A percentile compares a stretch with the other conserved stretches of the same genome.
Conservation (phyloP, 331 rosid species). For the Rhamnella rubrinervis region DNA sequence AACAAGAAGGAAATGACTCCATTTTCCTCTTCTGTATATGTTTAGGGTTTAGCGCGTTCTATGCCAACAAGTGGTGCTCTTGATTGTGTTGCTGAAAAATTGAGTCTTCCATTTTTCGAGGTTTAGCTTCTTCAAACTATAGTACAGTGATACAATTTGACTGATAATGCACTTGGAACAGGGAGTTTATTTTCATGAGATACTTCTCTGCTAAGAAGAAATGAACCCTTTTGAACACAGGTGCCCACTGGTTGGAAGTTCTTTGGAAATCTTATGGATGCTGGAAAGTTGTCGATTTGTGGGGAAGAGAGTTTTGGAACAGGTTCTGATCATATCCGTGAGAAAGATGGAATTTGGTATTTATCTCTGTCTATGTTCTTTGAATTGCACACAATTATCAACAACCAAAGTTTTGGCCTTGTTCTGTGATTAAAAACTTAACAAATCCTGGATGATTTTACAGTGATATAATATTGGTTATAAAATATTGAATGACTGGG, state of each 20-base stretch:
- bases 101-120: conserved; percentile 93
- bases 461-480: no score
- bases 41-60: conserved; percentile 91
- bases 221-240: conserved; percentile 37
- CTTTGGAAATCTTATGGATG: conserved; percentile 99
- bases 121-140: conserved; percentile 33
- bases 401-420: no score
- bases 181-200: conserved; percentile 11
- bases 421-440: not conserved
- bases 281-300: conserved; percentile 85
- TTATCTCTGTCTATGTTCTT: conserved; percentile 24
- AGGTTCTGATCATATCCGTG: conserved; percentile 98
- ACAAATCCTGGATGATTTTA: no score
- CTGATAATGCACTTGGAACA: conserved; percentile 18
- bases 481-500: no score
- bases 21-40: conserved; percentile 16
- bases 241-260: conserved; percentile 99
- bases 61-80: conserved; percentile 99
- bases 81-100: conserved; percentile 84
- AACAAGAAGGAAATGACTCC: conserved; percentile 14
- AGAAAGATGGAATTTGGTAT: conserved; percentile 98
- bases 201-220: conserved; percentile 24
- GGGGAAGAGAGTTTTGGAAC: conserved; percentile 99
- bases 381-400: no score
- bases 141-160: not conserved